Evolutionary conservation across 495 filamentous ascomycete species (phyloP).

Genomic region (Xylaria longipes): DNA sequence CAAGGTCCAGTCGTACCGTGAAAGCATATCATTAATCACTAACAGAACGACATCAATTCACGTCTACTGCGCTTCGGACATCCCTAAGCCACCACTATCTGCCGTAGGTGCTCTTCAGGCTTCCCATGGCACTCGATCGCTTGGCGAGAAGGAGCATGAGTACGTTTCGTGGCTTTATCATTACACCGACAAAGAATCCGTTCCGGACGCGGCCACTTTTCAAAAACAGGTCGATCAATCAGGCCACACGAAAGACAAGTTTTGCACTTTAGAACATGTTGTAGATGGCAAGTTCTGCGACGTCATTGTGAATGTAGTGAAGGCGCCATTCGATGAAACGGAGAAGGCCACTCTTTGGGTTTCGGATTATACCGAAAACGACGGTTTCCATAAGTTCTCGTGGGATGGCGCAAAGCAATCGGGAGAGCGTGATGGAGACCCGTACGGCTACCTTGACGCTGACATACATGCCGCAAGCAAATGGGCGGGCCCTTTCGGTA

Average conservation of each 20-base stretch:
- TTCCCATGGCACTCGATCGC: conserved; percentile 22
- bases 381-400: conserved; percentile 62
- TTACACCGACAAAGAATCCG: conserved; percentile 44
- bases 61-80: conserved; percentile 46
- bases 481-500: conserved; percentile 85
- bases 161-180: conserved; percentile 53
- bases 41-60: conserved; percentile 43
- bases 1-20: conserved; percentile 46
- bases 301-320: conserved; percentile 78
- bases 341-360: conserved; percentile 70
- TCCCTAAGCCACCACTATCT: conserved; percentile 47
- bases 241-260: conserved; percentile 58
- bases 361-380: conserved; percentile 84
- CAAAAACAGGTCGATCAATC: conserved; percentile 45
- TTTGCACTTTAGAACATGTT: conserved; percentile 70
- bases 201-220: conserved; percentile 57
- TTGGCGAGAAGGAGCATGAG: conserved; percentile 35
- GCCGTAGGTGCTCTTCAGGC: conserved; percentile 41
- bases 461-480: conserved; percentile 27
- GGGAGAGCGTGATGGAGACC: conserved; percentile 42
- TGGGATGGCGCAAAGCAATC: conserved; percentile 48
- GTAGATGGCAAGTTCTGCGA: conserved; percentile 65
- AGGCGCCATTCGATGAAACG: conserved; percentile 58
- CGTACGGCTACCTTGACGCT: conserved; percentile 39
- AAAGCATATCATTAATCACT: conserved; percentile 48